A percentile compares a stretch with the other conserved stretches of the same genome.
phyloP scores from a whole-genome alignment of 148 eudicot genomes.

The Oxyria digyna region DNA sequence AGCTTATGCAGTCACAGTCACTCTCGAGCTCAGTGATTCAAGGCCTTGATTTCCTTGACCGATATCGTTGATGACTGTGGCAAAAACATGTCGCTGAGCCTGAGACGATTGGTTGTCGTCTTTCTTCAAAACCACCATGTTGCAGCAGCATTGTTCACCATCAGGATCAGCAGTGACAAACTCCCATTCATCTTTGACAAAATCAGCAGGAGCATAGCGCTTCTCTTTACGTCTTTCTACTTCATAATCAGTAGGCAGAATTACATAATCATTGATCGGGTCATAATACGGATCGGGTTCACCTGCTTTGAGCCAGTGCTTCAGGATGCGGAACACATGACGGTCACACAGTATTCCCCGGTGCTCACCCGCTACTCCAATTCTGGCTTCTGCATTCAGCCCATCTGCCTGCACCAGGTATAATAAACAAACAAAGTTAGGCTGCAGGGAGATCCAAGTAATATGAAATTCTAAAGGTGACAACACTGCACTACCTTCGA shows the following conservation, averaged over 20 bases:
- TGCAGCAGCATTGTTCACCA: neutral
- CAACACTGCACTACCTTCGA: conserved; percentile 50
- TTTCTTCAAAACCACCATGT: conserved; percentile 8
- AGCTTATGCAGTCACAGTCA: neutral
- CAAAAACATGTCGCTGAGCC: neutral
- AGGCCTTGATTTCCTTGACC: conserved; percentile 4
- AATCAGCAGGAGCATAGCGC: conserved; percentile 30
- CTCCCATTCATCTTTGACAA: conserved; percentile 83
- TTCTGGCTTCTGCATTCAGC: conserved; percentile 87
- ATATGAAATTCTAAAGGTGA: too few relatives aligned
- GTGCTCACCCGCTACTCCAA: conserved; percentile 94
- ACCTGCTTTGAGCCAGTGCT: conserved; percentile 83
- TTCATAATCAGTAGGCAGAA: conserved; percentile 72
- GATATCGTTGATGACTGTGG: neutral
- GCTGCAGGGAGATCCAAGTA: neutral
- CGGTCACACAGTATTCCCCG: conserved; percentile 77
- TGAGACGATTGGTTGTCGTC: conserved; percentile 2
- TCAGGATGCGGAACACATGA: conserved; percentile 75
- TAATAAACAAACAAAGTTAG: neutral
- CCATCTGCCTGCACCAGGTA: conserved; percentile 66
- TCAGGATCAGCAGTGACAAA: conserved; percentile 24
- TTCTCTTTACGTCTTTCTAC: conserved; percentile 40
- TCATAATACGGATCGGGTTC: conserved; percentile 85
- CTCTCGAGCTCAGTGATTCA: neutral
- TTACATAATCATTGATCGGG: conserved; percentile 78